Percentiles rank a stretch among this genome's conserved stretches.
These are phyloP conservation scores for Annulohypoxylon truncatum DNA, from an alignment of 2,329 filamentous ascomycete genomes.

Conservation along the genomic window DNA sequence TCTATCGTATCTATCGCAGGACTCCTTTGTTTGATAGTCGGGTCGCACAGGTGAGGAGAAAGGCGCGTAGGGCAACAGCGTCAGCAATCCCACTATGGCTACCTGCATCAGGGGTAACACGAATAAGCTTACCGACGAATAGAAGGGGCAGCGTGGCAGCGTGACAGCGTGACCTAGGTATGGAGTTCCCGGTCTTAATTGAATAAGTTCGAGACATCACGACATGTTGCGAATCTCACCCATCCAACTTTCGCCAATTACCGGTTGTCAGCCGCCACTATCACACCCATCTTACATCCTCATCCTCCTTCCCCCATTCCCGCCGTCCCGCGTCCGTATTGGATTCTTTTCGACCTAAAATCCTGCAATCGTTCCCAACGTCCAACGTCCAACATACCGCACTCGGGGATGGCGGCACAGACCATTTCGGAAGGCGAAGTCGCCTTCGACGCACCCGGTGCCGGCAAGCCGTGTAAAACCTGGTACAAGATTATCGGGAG, in stretches of 20 bases:
- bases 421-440: constrained; percentile 26
- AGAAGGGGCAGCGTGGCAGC: neutral
- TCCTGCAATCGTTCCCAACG: neutral
- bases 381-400: neutral
- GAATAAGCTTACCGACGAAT: neutral
- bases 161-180: too few species aligned
- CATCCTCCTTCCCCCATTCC: neutral
- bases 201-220: neutral
- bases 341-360: neutral
- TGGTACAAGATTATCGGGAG: constrained; percentile 29
- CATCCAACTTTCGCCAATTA: neutral
- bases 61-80: neutral
- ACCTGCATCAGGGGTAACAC: neutral
- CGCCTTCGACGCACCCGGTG: constrained; percentile 30
- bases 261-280: neutral
- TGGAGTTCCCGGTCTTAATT: neutral
- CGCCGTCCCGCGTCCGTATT: neutral
- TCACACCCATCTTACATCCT: neutral
- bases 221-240: neutral
- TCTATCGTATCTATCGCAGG: too few species aligned
- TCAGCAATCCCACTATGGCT: neutral
- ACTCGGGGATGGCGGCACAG: constrained; percentile 19
- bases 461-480: constrained; percentile 35
- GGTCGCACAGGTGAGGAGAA: neutral
- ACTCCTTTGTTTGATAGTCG: neutral